Evolutionary conservation across 495 filamentous ascomycete genomes (phyloP).

Genomic region (Staphylotrichum tortipilum): DNA sequence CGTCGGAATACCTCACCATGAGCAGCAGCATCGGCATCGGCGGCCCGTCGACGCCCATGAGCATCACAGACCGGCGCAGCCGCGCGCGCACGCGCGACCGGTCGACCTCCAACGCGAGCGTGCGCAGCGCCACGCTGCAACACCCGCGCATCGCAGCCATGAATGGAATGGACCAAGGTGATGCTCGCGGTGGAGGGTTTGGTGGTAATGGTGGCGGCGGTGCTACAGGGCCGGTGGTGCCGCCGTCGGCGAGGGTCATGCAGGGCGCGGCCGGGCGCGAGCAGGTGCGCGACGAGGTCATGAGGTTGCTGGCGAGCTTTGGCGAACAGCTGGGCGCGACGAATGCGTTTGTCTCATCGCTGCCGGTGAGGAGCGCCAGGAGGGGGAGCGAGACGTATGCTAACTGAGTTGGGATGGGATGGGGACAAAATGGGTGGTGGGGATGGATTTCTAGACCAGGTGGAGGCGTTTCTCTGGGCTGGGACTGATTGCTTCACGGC

Average conservation of each 20-base stretch:
- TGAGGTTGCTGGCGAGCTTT: constrained; percentile 42
- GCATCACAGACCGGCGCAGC: constrained; percentile 2
- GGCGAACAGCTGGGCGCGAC: constrained; percentile 34
- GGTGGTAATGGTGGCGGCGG: too few species aligned
- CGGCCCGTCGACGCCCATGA: neutral
- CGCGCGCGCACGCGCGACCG: too few species aligned
- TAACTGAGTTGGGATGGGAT: neutral
- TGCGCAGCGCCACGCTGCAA: constrained; percentile 10
- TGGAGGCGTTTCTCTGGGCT: too few species aligned
- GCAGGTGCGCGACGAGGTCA: constrained; percentile 47
- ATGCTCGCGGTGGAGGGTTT: neutral
- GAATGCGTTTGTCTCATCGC: constrained; percentile 19
- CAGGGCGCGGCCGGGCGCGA: constrained; percentile 40
- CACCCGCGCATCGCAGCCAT: constrained; percentile 12
- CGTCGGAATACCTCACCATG: constrained; percentile 24
- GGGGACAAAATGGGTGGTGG: neutral
- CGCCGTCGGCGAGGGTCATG: constrained; percentile 43
- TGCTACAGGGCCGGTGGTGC: constrained; percentile 15
- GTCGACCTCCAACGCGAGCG: neutral
- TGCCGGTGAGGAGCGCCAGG: constrained; percentile 20
- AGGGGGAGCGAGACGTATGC: constrained; percentile 12
- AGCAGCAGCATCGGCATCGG: neutral
- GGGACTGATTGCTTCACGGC: too few species aligned
- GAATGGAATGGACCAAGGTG: constrained; percentile 3
- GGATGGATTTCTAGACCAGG: too few species aligned